Conservation (phyloP, 129 eudicot genomes). For the Calendula officinalis region DNA sequence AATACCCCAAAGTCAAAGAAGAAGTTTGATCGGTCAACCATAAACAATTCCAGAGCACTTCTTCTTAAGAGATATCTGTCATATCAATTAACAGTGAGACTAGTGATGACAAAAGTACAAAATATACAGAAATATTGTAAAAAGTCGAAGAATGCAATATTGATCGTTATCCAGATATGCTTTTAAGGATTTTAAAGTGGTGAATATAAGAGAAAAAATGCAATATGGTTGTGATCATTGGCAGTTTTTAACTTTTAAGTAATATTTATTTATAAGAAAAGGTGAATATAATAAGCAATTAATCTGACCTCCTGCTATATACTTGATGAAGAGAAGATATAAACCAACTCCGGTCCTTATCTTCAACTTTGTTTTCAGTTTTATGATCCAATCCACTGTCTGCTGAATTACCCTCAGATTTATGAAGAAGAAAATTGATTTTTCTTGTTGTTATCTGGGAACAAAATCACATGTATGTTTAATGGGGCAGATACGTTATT, state of each 20-base stretch:
- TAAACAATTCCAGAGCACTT: conserved; percentile 96
- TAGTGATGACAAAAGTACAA: not conserved
- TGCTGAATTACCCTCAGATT: conserved; percentile 38
- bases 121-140: not conserved
- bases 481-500: not conserved
- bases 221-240: not conserved
- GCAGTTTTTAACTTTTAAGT: not conserved
- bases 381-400: conserved; percentile 51
- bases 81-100: conserved; percentile 19
- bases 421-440: conserved; percentile 81
- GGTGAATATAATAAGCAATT: conserved; percentile 14
- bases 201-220: not conserved
- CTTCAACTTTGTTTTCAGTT: conserved; percentile 50
- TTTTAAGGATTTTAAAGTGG: too few species aligned
- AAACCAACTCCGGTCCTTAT: conserved; percentile 89
- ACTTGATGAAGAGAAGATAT: conserved; percentile 95
- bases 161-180: not conserved
- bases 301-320: conserved; percentile 82
- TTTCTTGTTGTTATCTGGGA: conserved; percentile 85
- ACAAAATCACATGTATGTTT: too few species aligned
- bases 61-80: conserved; percentile 92
- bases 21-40: conserved; percentile 94
- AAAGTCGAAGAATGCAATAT: not conserved
- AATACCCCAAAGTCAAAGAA: conserved; percentile 95
- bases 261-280: not conserved